Base-by-base conservation (phyloP, 495 filamentous ascomycete species). In the Tetracladium setigerum region DNA sequence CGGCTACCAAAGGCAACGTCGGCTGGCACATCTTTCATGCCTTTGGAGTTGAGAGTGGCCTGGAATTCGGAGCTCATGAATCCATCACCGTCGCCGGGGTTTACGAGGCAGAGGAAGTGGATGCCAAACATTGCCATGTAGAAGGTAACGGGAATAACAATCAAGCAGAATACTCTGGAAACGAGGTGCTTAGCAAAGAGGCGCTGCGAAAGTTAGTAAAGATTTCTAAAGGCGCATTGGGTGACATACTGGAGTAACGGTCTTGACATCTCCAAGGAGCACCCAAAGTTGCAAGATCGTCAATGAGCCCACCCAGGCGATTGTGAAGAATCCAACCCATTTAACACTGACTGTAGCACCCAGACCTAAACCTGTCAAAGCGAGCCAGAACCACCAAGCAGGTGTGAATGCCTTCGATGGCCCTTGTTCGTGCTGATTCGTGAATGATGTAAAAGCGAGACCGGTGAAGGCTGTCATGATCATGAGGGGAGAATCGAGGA, bases 21-120 rank as follows among this genome's bases (percentile, higher is more conserved):
- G 3, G 86, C 92, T 0, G 92, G 83, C 14, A 95, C 89, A 62
- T 94, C 89, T 62, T 87, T 80, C 92, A 98, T 98, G 30, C 73
- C 79, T 69, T 97, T 97, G 35, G 84, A 90, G 66, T 96, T 98
- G 47, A 98, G 71, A 1, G 92, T 98, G 17, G 94, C 87, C 65
- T 97, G 94, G 71, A 98, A 98, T 63, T 98, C 94, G 30, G 90
- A 95, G 52, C 88, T 95, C 92, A 98, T 98, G 74, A 98, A 98
- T 44, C 92, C 92, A 63, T 98, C 92, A 37, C 92, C 92, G 17
- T 98, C 92, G 41, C 92, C 92, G 7, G 92, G 94, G 62, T 98
- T 97, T 24, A 81, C 77, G 22, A 98, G 75, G 71, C 87, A 94
- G 50, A 87, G 53, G 69, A 98, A 97, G 68, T 98, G 92, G 55